Percentiles rank a stretch among this genome's conserved stretches.
These are phyloP conservation scores for Saccharomycopsis malanga DNA, from an alignment of 805 yeast species.

Conservation along the genomic window DNA sequence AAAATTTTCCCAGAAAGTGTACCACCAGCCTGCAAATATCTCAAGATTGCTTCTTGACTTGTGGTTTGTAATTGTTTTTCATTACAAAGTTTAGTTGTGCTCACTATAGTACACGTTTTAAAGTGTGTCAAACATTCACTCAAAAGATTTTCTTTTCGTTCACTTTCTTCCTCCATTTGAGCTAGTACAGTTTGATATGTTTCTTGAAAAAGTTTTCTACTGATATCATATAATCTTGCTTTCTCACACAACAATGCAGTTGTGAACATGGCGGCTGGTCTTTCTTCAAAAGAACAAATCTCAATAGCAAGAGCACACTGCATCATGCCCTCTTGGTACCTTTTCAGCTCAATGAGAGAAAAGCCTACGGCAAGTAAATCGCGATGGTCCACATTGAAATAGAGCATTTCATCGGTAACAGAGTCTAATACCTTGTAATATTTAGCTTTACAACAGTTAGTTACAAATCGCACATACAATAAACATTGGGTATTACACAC, in stretches of 20 bases:
- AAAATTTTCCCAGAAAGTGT: neutral
- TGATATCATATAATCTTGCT: neutral
- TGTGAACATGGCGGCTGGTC: slow-evolving; percentile 5
- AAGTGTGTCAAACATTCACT: neutral
- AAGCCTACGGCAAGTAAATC: slow-evolving; percentile 13
- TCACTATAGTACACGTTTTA: neutral
- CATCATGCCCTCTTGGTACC: slow-evolving; percentile 6
- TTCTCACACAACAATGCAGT: slow-evolving; percentile 1
- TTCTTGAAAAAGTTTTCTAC: slow-evolving; percentile 2
- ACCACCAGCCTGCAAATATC: neutral
- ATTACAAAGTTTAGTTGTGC: too few relatives aligned
- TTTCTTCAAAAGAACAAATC: slow-evolving; percentile 4
- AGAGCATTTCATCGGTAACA: slow-evolving; percentile 8
- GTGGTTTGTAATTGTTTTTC: neutral
- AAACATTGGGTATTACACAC: too few relatives aligned
- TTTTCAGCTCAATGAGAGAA: slow-evolving; percentile 5
- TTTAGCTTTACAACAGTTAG: neutral
- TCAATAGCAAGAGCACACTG: slow-evolving; percentile 18
- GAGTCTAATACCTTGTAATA: slow-evolving; percentile 4
- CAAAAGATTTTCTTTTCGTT: neutral
- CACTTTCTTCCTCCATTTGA: neutral
- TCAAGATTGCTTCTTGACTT: neutral
- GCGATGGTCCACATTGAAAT: slow-evolving; percentile 4
- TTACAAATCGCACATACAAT: neutral
- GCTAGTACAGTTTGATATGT: neutral